Conservation (phyloP, 2,329 filamentous ascomycete genomes). For the Sporothrix pseudoabietina region DNA sequence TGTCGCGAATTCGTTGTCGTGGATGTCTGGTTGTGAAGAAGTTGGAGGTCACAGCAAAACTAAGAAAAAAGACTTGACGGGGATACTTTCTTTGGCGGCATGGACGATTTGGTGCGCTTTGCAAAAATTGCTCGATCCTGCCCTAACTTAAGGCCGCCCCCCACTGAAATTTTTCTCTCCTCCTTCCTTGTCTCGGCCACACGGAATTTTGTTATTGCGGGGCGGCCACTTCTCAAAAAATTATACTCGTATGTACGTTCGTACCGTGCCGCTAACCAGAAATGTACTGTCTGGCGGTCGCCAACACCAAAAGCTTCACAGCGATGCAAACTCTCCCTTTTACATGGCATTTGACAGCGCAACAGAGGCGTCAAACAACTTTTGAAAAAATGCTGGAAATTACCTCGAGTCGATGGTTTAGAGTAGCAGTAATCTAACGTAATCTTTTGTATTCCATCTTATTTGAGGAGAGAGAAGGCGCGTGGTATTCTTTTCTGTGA, state of each 20-base stretch:
- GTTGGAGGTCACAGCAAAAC: slow-evolving; percentile 30
- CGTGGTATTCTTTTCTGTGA: neutral
- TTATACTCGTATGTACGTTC: no score
- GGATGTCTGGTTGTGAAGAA: slow-evolving; percentile 32
- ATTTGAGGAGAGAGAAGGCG: no score
- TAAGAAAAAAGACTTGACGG: slow-evolving; percentile 30
- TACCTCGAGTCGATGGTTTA: neutral
- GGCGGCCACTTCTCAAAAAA: neutral
- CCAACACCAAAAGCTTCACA: neutral
- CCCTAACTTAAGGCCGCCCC: slow-evolving; percentile 35
- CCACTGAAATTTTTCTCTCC: slow-evolving; percentile 30
- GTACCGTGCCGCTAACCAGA: neutral
- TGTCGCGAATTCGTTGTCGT: slow-evolving; percentile 32
- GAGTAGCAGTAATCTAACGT: no score
- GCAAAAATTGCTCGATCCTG: slow-evolving; percentile 35
- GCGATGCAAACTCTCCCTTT: neutral
- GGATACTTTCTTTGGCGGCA: slow-evolving; percentile 30
- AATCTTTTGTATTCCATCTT: no score
- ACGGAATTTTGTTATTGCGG: slow-evolving; percentile 34
- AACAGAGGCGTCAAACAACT: neutral
- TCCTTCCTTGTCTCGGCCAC: neutral
- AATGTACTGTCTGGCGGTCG: neutral
- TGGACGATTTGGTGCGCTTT: slow-evolving; percentile 35
- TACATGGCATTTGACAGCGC: neutral
- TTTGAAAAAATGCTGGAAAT: neutral